Evolutionary conservation across 1,284 basidiomycete species (phyloP), one percentile per base, ranked within the genome.

Genomic region (Microbotryum scabiosae): DNA sequence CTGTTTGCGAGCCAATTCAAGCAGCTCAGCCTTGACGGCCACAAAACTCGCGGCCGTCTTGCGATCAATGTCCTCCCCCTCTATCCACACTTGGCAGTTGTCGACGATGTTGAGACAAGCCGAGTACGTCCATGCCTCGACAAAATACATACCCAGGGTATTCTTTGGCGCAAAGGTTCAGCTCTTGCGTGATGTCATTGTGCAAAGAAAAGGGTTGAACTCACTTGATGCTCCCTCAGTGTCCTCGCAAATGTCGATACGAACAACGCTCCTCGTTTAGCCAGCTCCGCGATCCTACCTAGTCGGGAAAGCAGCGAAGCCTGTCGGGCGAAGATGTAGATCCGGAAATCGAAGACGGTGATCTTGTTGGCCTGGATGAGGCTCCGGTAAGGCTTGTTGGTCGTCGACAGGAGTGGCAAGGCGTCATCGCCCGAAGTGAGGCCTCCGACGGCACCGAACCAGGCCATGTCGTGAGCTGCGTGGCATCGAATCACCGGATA

Each of bases 111-210:
- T 90, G 57, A 94, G 78, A 25, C 90, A 86, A 1, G 91, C 90
- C 12, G 88, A 90, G 75, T 91, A 97, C 25, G 84, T 87, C 94
- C 96, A 98, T 0, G 88, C 87, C 74, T 97, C 90, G 46, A 97
- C 80, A 71, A 96, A 96, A 71, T 84, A 82, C 23, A 78, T 77
- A 1, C 88, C 85, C n/a, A 97, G 79, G 5, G 81, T 80, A 44
- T 76, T 76, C 86, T 92, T 68, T 5, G 58, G 14, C n/a, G 16
- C 46, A 28, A 21, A 56, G 25, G 48, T 18, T 59, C 49, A 54
- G 45, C 51, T 25, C 5, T 1, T 3, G 43, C 18, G 5, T 28
- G 26, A 20, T 48, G 30, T 32, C n/a, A 5, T 16, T 2, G 5
- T 4, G 51, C 18, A 10, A n/a, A 14, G 14, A 10, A 20, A 10